A percentile compares a stretch with the other conserved stretches of the same genome.
phyloP scores from a whole-genome alignment of 352 stramenopile genomes.

The Phytopythium mirpurense region DNA sequence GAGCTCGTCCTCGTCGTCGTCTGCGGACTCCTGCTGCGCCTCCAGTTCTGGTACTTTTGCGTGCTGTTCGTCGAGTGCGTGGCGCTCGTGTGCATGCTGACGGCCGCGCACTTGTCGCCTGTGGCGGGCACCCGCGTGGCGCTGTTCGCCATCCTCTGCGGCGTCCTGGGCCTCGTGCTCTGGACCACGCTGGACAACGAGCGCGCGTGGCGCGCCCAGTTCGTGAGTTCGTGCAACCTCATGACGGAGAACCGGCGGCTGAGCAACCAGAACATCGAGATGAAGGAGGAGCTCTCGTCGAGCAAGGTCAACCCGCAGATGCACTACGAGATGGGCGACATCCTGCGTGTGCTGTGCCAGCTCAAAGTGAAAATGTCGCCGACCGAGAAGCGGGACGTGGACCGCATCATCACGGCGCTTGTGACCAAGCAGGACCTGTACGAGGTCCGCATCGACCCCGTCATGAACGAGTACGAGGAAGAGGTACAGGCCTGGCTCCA shows the following conservation, averaged over 20 bases:
- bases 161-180: conserved; percentile 27
- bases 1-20: conserved; percentile 30
- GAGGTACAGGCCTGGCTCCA: conserved; percentile 68
- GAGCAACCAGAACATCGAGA: conserved; percentile 64
- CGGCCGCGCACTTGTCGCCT: conserved; percentile 17
- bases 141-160: conserved; percentile 25
- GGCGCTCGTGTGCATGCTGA: conserved; percentile 24
- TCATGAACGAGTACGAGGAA: conserved; percentile 56
- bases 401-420: conserved; percentile 69
- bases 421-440: conserved; percentile 64
- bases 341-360: conserved; percentile 62
- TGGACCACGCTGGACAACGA: conserved; percentile 43
- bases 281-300: conserved; percentile 52
- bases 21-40: conserved; percentile 33
- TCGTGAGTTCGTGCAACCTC: conserved; percentile 47
- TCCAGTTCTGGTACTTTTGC: conserved; percentile 53
- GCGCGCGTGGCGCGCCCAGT: conserved; percentile 34
- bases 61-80: conserved; percentile 34
- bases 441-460: conserved; percentile 44
- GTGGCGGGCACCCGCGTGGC: conserved; percentile 11
- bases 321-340: conserved; percentile 72
- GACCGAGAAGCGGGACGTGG: conserved; percentile 43
- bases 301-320: conserved; percentile 58
- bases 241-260: conserved; percentile 49
- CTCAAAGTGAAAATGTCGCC: conserved; percentile 59